Base-by-base conservation (phyloP, 2,329 filamentous ascomycete genomes). In the Fusarium marasasianum region DNA sequence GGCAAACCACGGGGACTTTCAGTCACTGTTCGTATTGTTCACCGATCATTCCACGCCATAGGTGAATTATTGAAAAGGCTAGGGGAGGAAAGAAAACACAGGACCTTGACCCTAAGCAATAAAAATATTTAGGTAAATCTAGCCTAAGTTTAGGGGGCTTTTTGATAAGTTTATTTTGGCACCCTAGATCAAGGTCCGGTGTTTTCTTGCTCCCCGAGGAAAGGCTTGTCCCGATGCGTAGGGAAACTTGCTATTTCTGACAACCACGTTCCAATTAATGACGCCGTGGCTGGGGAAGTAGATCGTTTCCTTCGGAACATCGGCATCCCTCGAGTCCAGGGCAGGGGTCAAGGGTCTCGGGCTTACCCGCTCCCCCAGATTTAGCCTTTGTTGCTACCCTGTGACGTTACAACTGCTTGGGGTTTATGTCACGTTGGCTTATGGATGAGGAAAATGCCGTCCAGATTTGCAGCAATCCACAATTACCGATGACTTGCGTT, bases 21-120 rank as follows among this genome's bases (percentile, higher is more conserved):
- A 41, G 35, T 13, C 4, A 29, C 6, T 41, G 9, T 50, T 69
- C 66, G 66, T 69, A 64, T 65, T n/a, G 26, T 33, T 40, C 24
- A 68, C 50, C 48, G 63, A 61, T 54, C 66, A 70, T 70, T 70
- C 67, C 66, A 54, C 24, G 24, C 50, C 26, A 26, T n/a, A 41
- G 24, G 24, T 26, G 5, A 29, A 37, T 35, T 58, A 70, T 70
- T 29, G 58, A 44, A 48, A 35, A 33, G 29, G 11, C 51, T n/a
- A 26, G 5, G 26, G 26, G 26, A 26, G 26, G 26, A 26, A 26
- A 26, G 26, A 26, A 26, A 26, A 26, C 26, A 26, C 26, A 26
- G 26, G 26, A 26, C 26, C 26, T 26, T 26, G 26, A 26, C 26
- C 26, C 26, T 26, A 7, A 26, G 26, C 26, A 26, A 26, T 26